These are phyloP conservation scores for Artomyces pyxidatus DNA, from an alignment of 768 basidiomycete species.

Conservation along the genomic window DNA sequence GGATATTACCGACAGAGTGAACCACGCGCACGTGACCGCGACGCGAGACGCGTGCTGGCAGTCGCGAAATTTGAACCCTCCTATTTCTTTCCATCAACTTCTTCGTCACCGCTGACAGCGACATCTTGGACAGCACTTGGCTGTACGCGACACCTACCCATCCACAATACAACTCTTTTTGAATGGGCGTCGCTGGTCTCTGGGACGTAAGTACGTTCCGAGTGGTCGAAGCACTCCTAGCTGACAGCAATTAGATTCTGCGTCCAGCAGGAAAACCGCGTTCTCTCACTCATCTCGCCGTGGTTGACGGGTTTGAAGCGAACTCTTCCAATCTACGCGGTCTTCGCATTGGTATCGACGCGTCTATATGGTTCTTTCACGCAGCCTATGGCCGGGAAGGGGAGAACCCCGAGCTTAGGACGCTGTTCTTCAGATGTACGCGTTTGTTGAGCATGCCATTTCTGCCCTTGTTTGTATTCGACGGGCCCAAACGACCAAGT, in stretches of 20 bases:
- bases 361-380: conserved; percentile 77
- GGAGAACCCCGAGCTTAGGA: conserved; percentile 81
- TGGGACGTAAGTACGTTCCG: conserved; percentile 11
- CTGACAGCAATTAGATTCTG: conserved; percentile 41
- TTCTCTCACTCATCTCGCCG: conserved; percentile 70
- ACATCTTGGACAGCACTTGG: no score
- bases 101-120: no score
- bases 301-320: conserved; percentile 64
- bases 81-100: no score
- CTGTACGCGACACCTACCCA: no score
- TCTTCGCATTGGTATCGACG: conserved; percentile 81
- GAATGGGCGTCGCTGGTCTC: conserved; percentile 15
- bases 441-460: conserved; percentile 71
- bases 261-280: conserved; percentile 63
- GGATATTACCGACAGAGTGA: no score
- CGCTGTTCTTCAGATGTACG: conserved; percentile 79
- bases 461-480: conserved; percentile 86
- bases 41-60: no score
- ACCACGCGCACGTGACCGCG: no score
- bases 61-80: no score
- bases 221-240: conserved; percentile 13
- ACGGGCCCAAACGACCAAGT: conserved; percentile 77
- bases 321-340: conserved; percentile 61
- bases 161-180: no score
- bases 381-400: conserved; percentile 68